Conservation (phyloP, 257 asterid genomes). For the Echites panduratus region DNA sequence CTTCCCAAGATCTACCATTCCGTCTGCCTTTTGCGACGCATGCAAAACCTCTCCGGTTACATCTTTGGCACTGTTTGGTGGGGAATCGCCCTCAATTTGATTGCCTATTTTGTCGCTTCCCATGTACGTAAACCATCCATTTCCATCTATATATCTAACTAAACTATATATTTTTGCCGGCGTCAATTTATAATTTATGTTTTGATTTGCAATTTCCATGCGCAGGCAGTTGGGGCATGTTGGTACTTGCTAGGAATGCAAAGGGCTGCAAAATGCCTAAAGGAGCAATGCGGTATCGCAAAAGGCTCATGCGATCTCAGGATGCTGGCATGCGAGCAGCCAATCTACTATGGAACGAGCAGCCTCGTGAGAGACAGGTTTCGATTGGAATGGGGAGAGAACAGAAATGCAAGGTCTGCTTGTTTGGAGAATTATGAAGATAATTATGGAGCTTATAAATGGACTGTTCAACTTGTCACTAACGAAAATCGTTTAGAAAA, state of each 20-base stretch:
- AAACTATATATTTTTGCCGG: no score
- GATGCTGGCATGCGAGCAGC: constrained; percentile 32
- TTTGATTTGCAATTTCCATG: no score
- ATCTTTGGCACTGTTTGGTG: constrained; percentile 95
- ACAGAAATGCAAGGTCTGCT: constrained; percentile 37
- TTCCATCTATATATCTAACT: no score
- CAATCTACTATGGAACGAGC: constrained; percentile 40
- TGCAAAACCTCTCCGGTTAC: constrained; percentile 85
- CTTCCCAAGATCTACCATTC: constrained; percentile 94
- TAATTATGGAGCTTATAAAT: constrained; percentile 81
- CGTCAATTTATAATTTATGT: no score
- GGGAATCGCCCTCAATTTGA: constrained; percentile 96
- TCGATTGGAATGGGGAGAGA: constrained; percentile 63
- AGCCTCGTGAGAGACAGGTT: constrained; percentile 35
- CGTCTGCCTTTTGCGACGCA: constrained; percentile 63
- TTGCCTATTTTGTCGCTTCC: constrained; percentile 91
- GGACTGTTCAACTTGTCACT: constrained; percentile 88
- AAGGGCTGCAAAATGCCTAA: constrained; percentile 38
- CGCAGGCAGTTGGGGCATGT: constrained; percentile 52
- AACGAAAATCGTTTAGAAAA: constrained; percentile 81
- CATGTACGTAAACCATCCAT: constrained; percentile 66
- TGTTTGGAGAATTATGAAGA: constrained; percentile 57
- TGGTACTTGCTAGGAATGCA: constrained; percentile 48
- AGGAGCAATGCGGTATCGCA: constrained; percentile 21
- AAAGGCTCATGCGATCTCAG: constrained; percentile 18